phyloP scores from a whole-genome alignment of 352 stramenopile genomes.

The Globisporangium sylvaticum region DNA sequence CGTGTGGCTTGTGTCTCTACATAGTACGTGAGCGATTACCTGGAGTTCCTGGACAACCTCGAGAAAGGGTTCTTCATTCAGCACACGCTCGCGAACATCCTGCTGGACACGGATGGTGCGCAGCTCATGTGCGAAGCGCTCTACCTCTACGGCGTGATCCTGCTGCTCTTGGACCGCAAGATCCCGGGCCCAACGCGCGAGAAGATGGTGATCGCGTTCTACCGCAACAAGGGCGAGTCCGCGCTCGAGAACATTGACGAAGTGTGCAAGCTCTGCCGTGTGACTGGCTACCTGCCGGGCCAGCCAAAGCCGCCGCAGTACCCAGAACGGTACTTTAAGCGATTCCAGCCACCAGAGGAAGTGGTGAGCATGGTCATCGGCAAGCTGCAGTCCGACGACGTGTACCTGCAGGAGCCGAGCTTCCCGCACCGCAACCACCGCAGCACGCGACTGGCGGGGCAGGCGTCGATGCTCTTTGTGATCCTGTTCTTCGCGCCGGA shows the following conservation, averaged over 20 bases:
- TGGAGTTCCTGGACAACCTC: conserved; percentile 91
- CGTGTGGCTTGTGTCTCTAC: conserved; percentile 3
- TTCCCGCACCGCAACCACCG: conserved; percentile 93
- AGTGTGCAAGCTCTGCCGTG: conserved; percentile 88
- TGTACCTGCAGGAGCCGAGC: conserved; percentile 90
- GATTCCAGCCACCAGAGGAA: conserved; percentile 82
- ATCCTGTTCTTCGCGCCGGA: conserved; percentile 93
- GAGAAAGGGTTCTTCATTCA: conserved; percentile 94
- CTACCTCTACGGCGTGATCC: conserved; percentile 94
- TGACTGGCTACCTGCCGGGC: conserved; percentile 85
- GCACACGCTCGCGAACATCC: conserved; percentile 92
- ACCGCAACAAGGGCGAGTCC: conserved; percentile 86
- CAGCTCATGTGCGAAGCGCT: conserved; percentile 93
- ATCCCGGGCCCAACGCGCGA: conserved; percentile 88
- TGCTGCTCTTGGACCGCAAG: conserved; percentile 92
- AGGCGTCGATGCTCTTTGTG: conserved; percentile 94
- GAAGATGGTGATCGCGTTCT: conserved; percentile 90
- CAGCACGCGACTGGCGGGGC: conserved; percentile 85
- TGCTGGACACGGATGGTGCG: conserved; percentile 91
- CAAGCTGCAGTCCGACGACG: conserved; percentile 92
- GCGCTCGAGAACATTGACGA: conserved; percentile 89
- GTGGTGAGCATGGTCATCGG: conserved; percentile 92
- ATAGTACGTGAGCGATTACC: conserved; percentile 91
- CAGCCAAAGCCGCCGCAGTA: conserved; percentile 85
- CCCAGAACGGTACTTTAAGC: conserved; percentile 86